Evolutionary conservation across 345 rosid species (phyloP).

Genomic region (Rhodamnia argentea): DNA sequence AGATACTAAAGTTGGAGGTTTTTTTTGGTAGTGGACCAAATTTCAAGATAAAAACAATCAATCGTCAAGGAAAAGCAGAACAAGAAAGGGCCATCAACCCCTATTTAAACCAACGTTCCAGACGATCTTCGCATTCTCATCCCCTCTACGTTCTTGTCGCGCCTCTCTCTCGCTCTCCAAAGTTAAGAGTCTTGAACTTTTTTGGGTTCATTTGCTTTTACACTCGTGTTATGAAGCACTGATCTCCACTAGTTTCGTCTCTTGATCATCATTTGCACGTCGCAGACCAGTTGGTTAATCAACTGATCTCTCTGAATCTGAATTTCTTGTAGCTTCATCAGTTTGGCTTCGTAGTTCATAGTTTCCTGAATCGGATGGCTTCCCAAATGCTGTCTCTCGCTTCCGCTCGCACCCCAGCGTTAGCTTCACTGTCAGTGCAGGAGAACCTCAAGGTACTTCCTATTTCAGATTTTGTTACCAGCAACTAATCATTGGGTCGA

Average conservation of each 20-base stretch:
- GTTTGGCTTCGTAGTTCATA: not conserved
- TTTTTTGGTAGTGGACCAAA: no score
- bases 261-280: not conserved
- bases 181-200: not conserved
- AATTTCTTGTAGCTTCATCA: not conserved
- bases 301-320: not conserved
- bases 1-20: no score
- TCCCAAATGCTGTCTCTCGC: constrained; percentile 50
- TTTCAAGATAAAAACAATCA: not conserved
- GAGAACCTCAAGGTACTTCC: constrained; percentile 47
- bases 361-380: constrained; percentile 37
- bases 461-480: not conserved
- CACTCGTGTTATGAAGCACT: not conserved
- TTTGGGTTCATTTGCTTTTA: not conserved
- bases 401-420: constrained; percentile 30
- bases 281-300: not conserved
- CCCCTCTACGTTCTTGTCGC: not conserved
- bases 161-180: not conserved
- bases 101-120: not conserved
- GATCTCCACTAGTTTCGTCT: not conserved
- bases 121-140: not conserved
- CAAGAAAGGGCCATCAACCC: not conserved
- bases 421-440: constrained; percentile 33
- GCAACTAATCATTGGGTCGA: no score
- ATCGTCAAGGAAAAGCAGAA: not conserved